Evolutionary conservation across 345 rosid species (phyloP).

Genomic region (Psidium guajava): DNA sequence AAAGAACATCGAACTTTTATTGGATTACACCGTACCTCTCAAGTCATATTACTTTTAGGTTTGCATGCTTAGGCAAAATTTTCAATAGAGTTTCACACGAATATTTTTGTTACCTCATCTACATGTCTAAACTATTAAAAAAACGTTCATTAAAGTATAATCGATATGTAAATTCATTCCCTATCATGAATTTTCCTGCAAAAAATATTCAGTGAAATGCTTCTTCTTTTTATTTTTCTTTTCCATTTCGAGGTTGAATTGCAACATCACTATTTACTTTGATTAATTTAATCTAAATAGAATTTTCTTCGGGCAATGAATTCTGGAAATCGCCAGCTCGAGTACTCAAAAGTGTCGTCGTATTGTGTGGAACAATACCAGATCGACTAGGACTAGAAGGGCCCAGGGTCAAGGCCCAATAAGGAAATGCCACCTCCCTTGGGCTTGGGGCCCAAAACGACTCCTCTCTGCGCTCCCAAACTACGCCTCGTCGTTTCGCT

Average conservation of each 20-base stretch:
- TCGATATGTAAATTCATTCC: neutral
- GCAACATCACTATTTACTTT: neutral
- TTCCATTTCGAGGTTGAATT: neutral
- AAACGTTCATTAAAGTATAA: neutral
- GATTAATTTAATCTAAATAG: neutral
- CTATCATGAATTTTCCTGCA: neutral
- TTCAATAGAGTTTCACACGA: neutral
- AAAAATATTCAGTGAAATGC: neutral
- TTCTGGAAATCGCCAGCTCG: neutral
- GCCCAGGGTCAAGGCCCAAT: neutral
- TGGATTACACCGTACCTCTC: rapidly evolving
- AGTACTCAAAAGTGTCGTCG: neutral
- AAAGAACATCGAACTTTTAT: neutral
- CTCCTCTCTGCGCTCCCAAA: neutral
- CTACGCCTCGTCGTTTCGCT: neutral
- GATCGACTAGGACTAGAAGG: neutral
- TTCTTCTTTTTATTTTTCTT: neutral
- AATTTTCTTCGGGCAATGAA: neutral
- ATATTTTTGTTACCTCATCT: neutral
- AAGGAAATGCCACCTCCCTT: neutral
- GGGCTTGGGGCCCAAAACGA: neutral
- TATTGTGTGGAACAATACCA: neutral
- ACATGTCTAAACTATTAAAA: neutral
- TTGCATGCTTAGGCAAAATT: neutral
- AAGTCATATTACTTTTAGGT: neutral